Evolutionary conservation across 75 land plant genomes (phyloP), one percentile per base, ranked within the genome.

Genomic region (Picea glauca): DNA sequence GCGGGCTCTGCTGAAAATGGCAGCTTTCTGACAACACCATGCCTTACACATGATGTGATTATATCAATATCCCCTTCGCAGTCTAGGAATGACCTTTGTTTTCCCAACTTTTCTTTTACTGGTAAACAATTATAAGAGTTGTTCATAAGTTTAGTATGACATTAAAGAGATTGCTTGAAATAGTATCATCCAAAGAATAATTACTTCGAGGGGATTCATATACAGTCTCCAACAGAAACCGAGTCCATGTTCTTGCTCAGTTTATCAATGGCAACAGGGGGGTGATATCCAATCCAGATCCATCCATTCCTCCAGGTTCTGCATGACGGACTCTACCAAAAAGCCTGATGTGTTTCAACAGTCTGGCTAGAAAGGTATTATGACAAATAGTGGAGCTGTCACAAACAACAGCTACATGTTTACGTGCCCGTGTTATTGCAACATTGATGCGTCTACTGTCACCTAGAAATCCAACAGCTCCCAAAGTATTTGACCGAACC

Each of bases 351-450:
- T 95, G 91, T 31, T 88, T 91, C 68, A 93, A 72, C 0, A 95
- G 87, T 78, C 93, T 90, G 35, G 88, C 90, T 67, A 95, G 68
- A 79, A 91, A 95, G 56, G 93, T 75, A 78, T 93, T 95, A 46
- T 90, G 91, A 79, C 91, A 88, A 58, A 91, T 90, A 17, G 98
- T 95, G 18, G 96, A 93, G 85, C 96, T 95, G 77, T 95, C 98
- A 79, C 98, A 95, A 12, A 95, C 92, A 23, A 95, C 79, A 46
- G 98, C 91, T 12, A 95, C 89, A 77, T 95, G 98, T 78, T 95
- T 95, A 11, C 98, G 86, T 18, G 98, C 92, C 77, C 98, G 88
- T 74, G 98, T 95, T 60, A 95, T 84, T 54, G 98, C 98, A 13
- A 95, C 98, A 81, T 95, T 95, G 84, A 95, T 93, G 61, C 98